Evolutionary conservation across 140 eudicot genomes (phyloP).

Genomic region (Anethum foeniculum): DNA sequence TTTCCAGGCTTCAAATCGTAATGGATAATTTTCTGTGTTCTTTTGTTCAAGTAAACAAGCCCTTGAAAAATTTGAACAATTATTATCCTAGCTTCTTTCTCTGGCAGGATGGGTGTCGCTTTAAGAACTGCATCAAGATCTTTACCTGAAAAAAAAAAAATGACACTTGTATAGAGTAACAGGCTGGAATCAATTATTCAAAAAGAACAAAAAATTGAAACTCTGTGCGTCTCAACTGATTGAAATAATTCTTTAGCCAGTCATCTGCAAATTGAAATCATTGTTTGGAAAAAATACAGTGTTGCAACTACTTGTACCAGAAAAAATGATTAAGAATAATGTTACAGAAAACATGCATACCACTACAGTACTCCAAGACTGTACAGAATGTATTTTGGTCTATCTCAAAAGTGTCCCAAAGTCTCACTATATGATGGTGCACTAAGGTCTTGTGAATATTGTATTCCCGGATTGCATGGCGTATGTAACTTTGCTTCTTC

Average conservation of each 20-base stretch:
- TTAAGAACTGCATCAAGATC: slow-evolving; percentile 97
- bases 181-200: neutral
- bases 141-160: slow-evolving; percentile 46
- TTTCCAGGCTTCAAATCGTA: slow-evolving; percentile 98
- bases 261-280: slow-evolving; percentile 5
- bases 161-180: neutral
- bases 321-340: neutral
- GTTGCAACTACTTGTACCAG: neutral
- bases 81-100: slow-evolving; percentile 88
- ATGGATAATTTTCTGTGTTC: slow-evolving; percentile 85
- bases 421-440: slow-evolving; percentile 85
- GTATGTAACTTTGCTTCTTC: slow-evolving; percentile 89
- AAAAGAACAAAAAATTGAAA: neutral
- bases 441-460: slow-evolving; percentile 92
- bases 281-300: neutral
- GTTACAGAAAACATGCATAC: slow-evolving; percentile 27
- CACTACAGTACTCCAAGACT: slow-evolving; percentile 87
- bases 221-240: neutral
- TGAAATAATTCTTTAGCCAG: neutral
- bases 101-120: slow-evolving; percentile 74
- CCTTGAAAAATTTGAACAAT: slow-evolving; percentile 94
- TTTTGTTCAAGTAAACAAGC: slow-evolving; percentile 87
- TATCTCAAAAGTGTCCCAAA: slow-evolving; percentile 96
- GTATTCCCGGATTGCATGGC: slow-evolving; percentile 96
- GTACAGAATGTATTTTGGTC: slow-evolving; percentile 98